Base-by-base conservation (phyloP, 2,329 filamentous ascomycete species). In the Beauveria bassiana region DNA sequence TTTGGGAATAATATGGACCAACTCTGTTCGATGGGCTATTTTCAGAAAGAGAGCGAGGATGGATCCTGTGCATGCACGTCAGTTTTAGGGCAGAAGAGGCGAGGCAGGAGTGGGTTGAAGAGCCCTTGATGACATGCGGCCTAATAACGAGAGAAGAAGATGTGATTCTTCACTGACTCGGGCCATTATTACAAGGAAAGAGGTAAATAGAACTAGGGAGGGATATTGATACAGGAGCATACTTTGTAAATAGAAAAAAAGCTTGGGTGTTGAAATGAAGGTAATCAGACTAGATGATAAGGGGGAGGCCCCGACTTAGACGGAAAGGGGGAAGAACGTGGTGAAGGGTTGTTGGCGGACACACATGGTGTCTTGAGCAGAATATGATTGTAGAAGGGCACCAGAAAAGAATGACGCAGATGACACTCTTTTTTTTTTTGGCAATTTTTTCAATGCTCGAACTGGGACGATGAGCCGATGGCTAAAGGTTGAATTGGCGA, bases 11-110 rank as follows among this genome's bases (percentile, higher is more conserved):
- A 50, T 26, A 40, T 50, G 43, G 26, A 38, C 10, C 16, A 58
- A 40, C 31, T 22, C n/a, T 28, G 26, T 26, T 50, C 7, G 31
- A 40, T 40, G 46, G 20, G 45, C 46, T 50, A 59, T 50, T 51
- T 59, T 50, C 34, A 59, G 45, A 34, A 43, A 26, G 18, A 40
- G 26, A 54, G 20, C 2, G 16, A 22, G 26, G 45, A 50, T 57
- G 28, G 26, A 34, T 52, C 38, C 57, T 8, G 16, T 43, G 40
- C 40, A 31, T 59, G 57, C 57, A 59, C 57, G 57, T 59, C 57
- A 59, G 57, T 59, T 59, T 59, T 59, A 53, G 57, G 26, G 56
- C 22, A 28, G 18, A 50, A 45, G 26, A 14, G 31, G 34, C 24
- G 18, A 50, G 31, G 28, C 28, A 5, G 26, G 34, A 52, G 16